Evolutionary conservation across 345 rosid genomes (phyloP), one percentile per base, ranked within the genome.

Genomic region (Populus tremula): DNA sequence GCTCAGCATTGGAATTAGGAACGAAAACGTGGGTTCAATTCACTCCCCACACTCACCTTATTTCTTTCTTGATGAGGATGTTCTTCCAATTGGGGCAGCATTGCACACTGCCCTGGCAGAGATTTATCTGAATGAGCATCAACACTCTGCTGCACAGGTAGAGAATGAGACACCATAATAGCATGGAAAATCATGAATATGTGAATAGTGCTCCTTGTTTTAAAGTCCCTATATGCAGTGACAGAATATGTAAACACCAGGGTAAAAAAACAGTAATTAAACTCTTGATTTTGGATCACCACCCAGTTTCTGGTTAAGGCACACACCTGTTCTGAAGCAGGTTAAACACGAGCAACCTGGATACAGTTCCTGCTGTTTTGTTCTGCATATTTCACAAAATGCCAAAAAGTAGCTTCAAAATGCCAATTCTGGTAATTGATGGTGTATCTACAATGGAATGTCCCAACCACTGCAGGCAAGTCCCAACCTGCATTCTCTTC

Each of bases 1-100:
- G 89, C 72, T 91, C 13, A 39, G 84, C 82, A 85, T 94, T 31
- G 99, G 98, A 72, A 91, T 90, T 27, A 81, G 84, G 83, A 90
- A 90, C 16, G 88, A 93, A 78, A 84, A 86, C n/a, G 68, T 84
- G 43, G 98, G 97, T 38, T 86, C 94, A 16, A 77, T 89, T 77
- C 91, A 90, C 82, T 75, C 89, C 10, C 89, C 87, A 6, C 98
- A 91, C 77, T 91, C 97, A 16, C 92, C 98, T 54, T 65, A 89
- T 82, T 93, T 91, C 87, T 86, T 88, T 77, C 83, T 94, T 1
- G 97, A 94, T 18, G 97, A 94, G 79, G 87, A 89, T 85, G 90
- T 87, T 72, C 94, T 93, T 67, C 94, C 97, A 3, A 81, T 87
- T 38, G 98, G 97, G 61, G 92, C 95, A 59, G 97, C 97, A 50